Base-by-base conservation (phyloP, 306 rosid genomes). In the Malus sylvestris region DNA sequence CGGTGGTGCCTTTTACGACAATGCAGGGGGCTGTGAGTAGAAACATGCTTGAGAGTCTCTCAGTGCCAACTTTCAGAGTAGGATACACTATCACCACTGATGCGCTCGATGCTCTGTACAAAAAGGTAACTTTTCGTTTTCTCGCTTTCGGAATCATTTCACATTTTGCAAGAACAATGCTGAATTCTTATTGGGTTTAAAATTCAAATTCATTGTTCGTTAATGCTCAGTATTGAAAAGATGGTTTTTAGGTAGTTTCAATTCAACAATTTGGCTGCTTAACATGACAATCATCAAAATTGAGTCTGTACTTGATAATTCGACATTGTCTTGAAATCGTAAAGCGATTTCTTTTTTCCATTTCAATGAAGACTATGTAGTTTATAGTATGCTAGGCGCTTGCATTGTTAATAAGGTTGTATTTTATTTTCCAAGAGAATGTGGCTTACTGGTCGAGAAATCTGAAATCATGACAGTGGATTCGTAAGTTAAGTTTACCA, bases 1-100 rank as follows among this genome's bases (percentile, higher is more conserved):
- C 83, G 5, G 88, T 87, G 85, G 98, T 92, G 82, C 98, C 98
- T n/a, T 96, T 96, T 61, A 92, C 97, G 0, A 89, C 97, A 73
- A 96, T 96, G 99, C 99, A 96, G 86, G 88, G 82, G 71, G 99
- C 99, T 38, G 97, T 95, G 74, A 89, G 97, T 79, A 83, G 95
- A 83, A 95, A 95, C 79, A 95, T 92, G 99, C 81, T 86, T 53
- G 93, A 90, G 83, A 95, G 99, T 82, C 84, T 95, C 79, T 77
- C 76, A 1, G 97, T 92, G 33, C 98, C 99, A 0, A 89, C 97
- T 33, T 95, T 92, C 68, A 91, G 98, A 85, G 99, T 95, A 62
- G 99, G 99, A 16, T 95, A 95, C 83, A 89, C 97, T 44, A 85
- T 95, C 83, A 82, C 90, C 45, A 88, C 97, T 3, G 86, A 87